phyloP scores from a whole-genome alignment of 2,329 filamentous ascomycete species.

The Penicillium sp. region DNA sequence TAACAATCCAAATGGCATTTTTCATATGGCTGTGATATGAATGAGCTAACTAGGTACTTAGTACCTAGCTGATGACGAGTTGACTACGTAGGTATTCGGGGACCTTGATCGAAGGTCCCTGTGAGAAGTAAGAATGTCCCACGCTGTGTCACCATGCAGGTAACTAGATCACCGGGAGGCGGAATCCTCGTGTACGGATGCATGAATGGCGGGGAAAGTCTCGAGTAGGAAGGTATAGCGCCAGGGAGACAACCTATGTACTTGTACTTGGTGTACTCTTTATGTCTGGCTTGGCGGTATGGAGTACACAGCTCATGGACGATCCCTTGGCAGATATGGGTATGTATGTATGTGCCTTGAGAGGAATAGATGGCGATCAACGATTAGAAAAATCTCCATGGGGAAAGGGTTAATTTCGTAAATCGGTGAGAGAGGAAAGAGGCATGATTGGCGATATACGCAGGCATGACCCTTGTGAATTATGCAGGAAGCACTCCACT shows the following conservation, averaged over 20 bases:
- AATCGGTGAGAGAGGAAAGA: background rate
- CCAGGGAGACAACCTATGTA: background rate
- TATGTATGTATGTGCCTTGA: background rate
- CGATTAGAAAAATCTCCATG: background rate
- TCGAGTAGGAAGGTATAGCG: background rate
- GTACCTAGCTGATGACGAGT: background rate
- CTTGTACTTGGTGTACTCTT: background rate
- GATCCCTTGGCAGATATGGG: constrained; percentile 10
- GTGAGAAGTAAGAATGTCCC: background rate
- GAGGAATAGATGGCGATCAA: no score
- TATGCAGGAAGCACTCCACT: constrained; percentile 1
- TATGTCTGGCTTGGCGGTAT: constrained; percentile 14
- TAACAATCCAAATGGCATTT: constrained; percentile 10
- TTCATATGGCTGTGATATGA: constrained; percentile 1
- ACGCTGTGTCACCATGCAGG: background rate
- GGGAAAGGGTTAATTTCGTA: background rate
- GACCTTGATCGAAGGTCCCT: background rate
- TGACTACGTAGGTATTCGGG: background rate
- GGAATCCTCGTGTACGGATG: background rate
- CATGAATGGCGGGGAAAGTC: background rate
- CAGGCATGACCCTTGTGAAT: background rate
- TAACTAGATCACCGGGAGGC: background rate
- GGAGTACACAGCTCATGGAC: background rate
- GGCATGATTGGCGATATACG: background rate
- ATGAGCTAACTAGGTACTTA: background rate